Evolutionary conservation across 2,329 filamentous ascomycete genomes (phyloP).

Genomic region (Chaetomium strumarium): DNA sequence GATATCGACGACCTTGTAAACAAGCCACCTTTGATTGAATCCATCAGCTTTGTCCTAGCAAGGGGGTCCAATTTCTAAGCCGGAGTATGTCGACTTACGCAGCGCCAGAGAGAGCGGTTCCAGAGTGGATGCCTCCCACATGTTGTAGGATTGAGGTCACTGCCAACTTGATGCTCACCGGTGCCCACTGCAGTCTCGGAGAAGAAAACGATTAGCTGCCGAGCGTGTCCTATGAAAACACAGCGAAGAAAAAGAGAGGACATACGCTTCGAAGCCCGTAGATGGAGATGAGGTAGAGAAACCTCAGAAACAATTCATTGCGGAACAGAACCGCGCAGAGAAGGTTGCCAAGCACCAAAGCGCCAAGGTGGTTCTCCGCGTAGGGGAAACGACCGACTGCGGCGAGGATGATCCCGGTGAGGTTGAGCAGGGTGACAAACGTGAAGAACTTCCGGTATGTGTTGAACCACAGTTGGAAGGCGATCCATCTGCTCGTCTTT

Average conservation of each 20-base stretch:
- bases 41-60: slow-evolving; percentile 7
- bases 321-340: slow-evolving; percentile 36
- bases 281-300: slow-evolving; percentile 34
- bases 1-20: slow-evolving; percentile 36
- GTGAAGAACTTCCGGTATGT: slow-evolving; percentile 37
- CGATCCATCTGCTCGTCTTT: slow-evolving; percentile 30
- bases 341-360: slow-evolving; percentile 36
- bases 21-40: slow-evolving; percentile 27
- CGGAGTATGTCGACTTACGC: slow-evolving; percentile 10
- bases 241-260: slow-evolving; percentile 2
- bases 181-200: slow-evolving; percentile 31
- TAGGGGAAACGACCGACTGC: slow-evolving; percentile 31
- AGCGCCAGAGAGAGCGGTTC: slow-evolving; percentile 35
- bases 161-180: slow-evolving; percentile 31
- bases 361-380: slow-evolving; percentile 34
- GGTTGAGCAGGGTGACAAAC: slow-evolving; percentile 33
- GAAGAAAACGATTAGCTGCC: slow-evolving; percentile 2
- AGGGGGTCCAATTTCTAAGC: too few relatives aligned
- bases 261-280: slow-evolving; percentile 34
- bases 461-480: slow-evolving; percentile 36
- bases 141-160: slow-evolving; percentile 36
- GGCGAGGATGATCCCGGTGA: slow-evolving; percentile 32
- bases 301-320: slow-evolving; percentile 35
- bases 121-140: slow-evolving; percentile 38
- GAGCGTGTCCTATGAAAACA: neutral